These are phyloP conservation scores for Niveomyces coronatus DNA, from an alignment of 2,329 filamentous ascomycete genomes.

Conservation along the genomic window DNA sequence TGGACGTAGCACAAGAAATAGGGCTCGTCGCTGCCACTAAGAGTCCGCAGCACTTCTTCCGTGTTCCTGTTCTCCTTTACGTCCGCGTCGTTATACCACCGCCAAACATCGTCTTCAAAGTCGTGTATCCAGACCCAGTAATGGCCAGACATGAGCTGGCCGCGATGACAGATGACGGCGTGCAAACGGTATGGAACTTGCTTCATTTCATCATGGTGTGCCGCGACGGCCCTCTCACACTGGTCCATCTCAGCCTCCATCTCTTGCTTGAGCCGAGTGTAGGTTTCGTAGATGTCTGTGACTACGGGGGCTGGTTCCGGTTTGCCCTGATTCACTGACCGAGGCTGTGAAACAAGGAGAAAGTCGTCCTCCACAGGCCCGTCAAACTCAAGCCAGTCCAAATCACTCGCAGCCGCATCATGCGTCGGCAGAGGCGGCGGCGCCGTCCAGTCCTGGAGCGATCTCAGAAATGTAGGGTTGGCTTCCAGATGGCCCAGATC, in stretches of 20 bases:
- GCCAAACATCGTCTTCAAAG: slow-evolving; percentile 72
- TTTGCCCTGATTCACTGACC: background rate
- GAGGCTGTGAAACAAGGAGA: slow-evolving; percentile 17
- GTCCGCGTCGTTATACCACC: slow-evolving; percentile 84
- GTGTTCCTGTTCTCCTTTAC: slow-evolving; percentile 60
- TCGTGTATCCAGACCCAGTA: slow-evolving; percentile 98
- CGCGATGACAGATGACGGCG: slow-evolving; percentile 86
- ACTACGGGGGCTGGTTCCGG: slow-evolving; percentile 8
- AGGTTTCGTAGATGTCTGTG: slow-evolving; percentile 13
- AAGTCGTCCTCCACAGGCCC: slow-evolving; percentile 28
- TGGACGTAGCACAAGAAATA: slow-evolving; percentile 79
- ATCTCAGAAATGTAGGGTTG: slow-evolving; percentile 17
- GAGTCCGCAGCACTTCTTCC: slow-evolving; percentile 56
- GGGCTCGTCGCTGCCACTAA: slow-evolving; percentile 62
- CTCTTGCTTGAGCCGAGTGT: slow-evolving; percentile 30
- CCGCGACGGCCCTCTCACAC: slow-evolving; percentile 18
- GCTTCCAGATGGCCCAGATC: slow-evolving; percentile 18
- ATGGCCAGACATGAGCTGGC: slow-evolving; percentile 64
- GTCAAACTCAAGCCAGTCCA: slow-evolving; percentile 29
- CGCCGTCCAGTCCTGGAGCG: slow-evolving; percentile 17
- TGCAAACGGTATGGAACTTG: slow-evolving; percentile 72
- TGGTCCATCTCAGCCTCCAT: slow-evolving; percentile 30
- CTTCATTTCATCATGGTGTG: slow-evolving; percentile 39
- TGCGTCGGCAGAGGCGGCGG: slow-evolving; percentile 1
- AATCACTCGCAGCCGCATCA: slow-evolving; percentile 3